Conservation (phyloP, 2,329 filamentous ascomycete species). For the Cladobotryum mycophilum region DNA sequence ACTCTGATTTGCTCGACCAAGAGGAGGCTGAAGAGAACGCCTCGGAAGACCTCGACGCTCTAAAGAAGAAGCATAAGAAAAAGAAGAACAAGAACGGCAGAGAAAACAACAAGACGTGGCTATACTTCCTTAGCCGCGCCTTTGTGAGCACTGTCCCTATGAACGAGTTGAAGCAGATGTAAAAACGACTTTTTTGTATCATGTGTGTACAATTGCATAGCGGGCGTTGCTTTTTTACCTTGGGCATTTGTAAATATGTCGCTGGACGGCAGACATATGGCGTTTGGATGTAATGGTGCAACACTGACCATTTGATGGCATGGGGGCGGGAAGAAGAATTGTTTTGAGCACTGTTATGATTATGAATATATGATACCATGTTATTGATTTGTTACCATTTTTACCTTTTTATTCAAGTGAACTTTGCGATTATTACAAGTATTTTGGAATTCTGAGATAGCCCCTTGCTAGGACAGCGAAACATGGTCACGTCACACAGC, state of each 20-base stretch:
- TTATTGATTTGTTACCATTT: neutral
- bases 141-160: constrained; percentile 69
- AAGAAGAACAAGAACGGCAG: constrained; percentile 47
- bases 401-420: too few relatives aligned
- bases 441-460: too few relatives aligned
- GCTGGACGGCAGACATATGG: neutral
- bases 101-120: constrained; percentile 63
- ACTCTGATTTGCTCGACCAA: constrained; percentile 10
- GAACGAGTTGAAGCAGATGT: constrained; percentile 54
- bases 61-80: constrained; percentile 38
- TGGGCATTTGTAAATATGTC: neutral
- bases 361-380: neutral
- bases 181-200: constrained; percentile 7
- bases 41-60: constrained; percentile 29
- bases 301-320: neutral
- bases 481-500: too few relatives aligned
- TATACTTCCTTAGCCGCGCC: constrained; percentile 68
- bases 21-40: constrained; percentile 21
- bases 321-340: too few relatives aligned
- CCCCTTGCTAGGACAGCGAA: too few relatives aligned
- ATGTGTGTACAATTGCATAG: neutral
- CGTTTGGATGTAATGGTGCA: neutral
- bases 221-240: neutral
- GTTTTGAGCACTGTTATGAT: too few relatives aligned
- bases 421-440: too few relatives aligned